These are phyloP conservation scores for Aspergillus taichungensis DNA, from an alignment of 495 filamentous ascomycete genomes.

Conservation along the genomic window DNA sequence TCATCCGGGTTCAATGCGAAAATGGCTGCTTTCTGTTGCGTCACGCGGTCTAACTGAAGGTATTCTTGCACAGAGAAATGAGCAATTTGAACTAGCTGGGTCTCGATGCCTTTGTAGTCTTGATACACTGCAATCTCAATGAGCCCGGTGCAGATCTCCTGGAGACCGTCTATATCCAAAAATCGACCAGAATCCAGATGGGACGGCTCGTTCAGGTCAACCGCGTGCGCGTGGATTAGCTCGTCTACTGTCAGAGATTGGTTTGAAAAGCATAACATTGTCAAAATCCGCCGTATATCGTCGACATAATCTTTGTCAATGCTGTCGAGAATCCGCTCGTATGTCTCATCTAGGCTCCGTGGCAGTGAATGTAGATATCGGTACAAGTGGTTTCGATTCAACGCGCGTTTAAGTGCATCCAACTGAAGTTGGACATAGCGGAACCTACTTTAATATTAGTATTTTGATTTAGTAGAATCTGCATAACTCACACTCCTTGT, in stretches of 20 bases:
- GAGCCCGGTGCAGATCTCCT: slow-evolving; percentile 23
- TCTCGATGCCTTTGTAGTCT: not conserved
- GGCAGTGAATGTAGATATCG: slow-evolving; percentile 23
- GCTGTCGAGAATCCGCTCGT: slow-evolving; percentile 23
- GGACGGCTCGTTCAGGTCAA: slow-evolving; percentile 11
- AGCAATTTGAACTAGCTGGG: slow-evolving; percentile 17
- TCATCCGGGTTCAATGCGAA: slow-evolving; percentile 13
- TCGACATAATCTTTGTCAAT: slow-evolving; percentile 15
- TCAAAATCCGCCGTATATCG: slow-evolving; percentile 21
- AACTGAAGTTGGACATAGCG: slow-evolving; percentile 33
- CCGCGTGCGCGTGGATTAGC: slow-evolving; percentile 19
- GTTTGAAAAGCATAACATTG: slow-evolving; percentile 21
- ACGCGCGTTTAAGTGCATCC: slow-evolving; percentile 12
- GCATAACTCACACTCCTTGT: slow-evolving; percentile 31
- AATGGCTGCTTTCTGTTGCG: slow-evolving; percentile 10
- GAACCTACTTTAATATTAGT: slow-evolving; percentile 22
- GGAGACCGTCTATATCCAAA: slow-evolving; percentile 12
- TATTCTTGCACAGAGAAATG: slow-evolving; percentile 37
- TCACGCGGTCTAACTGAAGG: slow-evolving; percentile 26
- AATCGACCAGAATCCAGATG: slow-evolving; percentile 17
- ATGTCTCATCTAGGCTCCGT: slow-evolving; percentile 26
- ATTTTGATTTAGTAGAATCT: too few species aligned
- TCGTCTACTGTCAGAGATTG: slow-evolving; percentile 22
- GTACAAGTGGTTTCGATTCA: slow-evolving; percentile 18
- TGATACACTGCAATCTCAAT: slow-evolving; percentile 10